Conservation (phyloP, 208 protist genomes). For the Leishmania arabica region DNA sequence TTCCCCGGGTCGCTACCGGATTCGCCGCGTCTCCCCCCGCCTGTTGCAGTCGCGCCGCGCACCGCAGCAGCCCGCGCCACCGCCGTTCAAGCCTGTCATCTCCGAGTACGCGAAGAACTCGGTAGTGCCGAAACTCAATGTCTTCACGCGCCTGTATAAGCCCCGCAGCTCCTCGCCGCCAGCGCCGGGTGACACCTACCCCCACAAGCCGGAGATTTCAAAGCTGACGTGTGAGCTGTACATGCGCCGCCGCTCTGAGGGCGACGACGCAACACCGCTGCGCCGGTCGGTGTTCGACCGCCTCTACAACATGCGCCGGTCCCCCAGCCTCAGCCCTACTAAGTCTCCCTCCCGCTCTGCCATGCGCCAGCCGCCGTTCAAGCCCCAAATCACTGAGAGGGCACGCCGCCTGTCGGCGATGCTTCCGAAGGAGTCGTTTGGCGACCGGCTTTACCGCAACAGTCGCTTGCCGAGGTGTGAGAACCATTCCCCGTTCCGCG, state of each 20-base stretch:
- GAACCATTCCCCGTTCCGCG: slow-evolving; percentile 12
- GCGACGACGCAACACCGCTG: background rate
- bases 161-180: slow-evolving; percentile 17
- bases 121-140: slow-evolving; percentile 15
- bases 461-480: slow-evolving; percentile 18
- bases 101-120: slow-evolving; percentile 24
- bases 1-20: slow-evolving; percentile 22
- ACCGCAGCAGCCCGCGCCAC: slow-evolving; percentile 11
- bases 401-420: slow-evolving; percentile 32
- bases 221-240: slow-evolving; percentile 27
- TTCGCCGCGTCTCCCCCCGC: slow-evolving; percentile 19
- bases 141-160: slow-evolving; percentile 39
- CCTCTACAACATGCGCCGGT: slow-evolving; percentile 30
- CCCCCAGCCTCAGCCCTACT: slow-evolving; percentile 19
- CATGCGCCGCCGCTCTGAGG: background rate
- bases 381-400: slow-evolving; percentile 52
- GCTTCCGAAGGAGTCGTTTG: slow-evolving; percentile 29
- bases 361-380: slow-evolving; percentile 26
- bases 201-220: slow-evolving; percentile 26
- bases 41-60: slow-evolving; percentile 23
- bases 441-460: slow-evolving; percentile 46
- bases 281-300: slow-evolving; percentile 39
- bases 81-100: slow-evolving; percentile 29
- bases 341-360: slow-evolving; percentile 24
- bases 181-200: background rate